Conservation (phyloP, 371 early-diverging fungal genomes). For the Capillidium heterosporum region DNA sequence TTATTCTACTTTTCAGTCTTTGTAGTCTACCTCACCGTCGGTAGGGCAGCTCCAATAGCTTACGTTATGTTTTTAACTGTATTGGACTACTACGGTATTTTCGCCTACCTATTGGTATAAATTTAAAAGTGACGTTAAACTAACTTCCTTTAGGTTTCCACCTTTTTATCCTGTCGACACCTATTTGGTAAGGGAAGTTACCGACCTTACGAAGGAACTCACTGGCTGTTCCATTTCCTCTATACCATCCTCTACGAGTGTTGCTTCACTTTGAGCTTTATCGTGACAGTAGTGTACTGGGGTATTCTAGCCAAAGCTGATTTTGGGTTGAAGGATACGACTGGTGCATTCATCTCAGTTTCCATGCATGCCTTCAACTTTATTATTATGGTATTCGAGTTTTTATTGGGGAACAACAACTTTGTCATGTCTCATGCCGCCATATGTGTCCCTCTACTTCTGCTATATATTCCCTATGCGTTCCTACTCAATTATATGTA, state of each 20-base stretch:
- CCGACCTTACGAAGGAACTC: not conserved
- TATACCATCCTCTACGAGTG: not conserved
- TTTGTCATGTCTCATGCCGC: not conserved
- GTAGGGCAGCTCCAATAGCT: not conserved
- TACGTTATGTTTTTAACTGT: not conserved
- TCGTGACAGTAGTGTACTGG: conserved; percentile 1
- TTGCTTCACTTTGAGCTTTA: not conserved
- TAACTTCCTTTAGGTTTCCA: not conserved
- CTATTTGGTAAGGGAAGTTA: not conserved
- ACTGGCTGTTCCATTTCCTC: not conserved
- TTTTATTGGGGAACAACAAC: not conserved
- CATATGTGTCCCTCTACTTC: not conserved
- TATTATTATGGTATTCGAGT: not conserved
- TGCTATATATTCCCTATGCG: not conserved
- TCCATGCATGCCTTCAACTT: conserved; percentile 2
- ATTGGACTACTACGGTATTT: not conserved
- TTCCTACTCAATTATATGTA: not conserved
- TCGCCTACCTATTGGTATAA: not conserved
- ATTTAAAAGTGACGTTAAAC: too few species aligned
- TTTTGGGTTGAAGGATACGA: not conserved
- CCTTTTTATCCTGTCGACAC: not conserved
- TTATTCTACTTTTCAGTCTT: not conserved
- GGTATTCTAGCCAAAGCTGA: not conserved
- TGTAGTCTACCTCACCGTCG: not conserved
- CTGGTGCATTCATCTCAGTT: not conserved